These are phyloP conservation scores for Phytophthora cajani DNA, from an alignment of 352 stramenopile genomes.

Conservation along the genomic window DNA sequence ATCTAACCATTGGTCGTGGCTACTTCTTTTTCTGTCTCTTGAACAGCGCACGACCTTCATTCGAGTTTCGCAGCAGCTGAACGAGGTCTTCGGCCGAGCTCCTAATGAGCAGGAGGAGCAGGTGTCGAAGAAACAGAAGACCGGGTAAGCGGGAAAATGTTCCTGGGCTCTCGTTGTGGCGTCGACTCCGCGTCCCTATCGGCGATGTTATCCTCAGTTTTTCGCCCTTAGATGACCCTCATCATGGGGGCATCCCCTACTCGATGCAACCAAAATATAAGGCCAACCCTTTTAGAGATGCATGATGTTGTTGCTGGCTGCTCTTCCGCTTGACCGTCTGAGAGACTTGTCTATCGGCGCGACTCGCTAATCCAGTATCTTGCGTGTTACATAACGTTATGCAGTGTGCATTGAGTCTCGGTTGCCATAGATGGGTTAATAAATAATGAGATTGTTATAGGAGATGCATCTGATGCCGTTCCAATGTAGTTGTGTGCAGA, in stretches of 20 bases:
- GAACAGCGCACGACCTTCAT: slow-evolving; percentile 92
- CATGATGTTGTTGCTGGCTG: no score
- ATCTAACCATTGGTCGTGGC: slow-evolving; percentile 1
- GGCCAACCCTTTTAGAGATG: not conserved
- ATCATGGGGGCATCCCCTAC: not conserved
- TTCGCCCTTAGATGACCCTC: no score
- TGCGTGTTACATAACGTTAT: no score
- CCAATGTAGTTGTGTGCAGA: no score
- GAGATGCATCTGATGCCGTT: no score
- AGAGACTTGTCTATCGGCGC: no score
- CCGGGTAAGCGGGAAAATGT: slow-evolving; percentile 17
- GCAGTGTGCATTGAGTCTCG: no score
- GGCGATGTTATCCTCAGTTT: no score
- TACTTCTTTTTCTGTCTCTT: not conserved
- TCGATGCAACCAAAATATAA: not conserved
- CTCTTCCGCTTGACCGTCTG: not conserved
- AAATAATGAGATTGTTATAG: no score
- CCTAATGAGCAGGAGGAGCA: slow-evolving; percentile 80
- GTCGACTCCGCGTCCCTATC: not conserved
- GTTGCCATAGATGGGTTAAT: no score
- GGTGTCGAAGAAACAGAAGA: slow-evolving; percentile 72
- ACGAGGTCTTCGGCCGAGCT: slow-evolving; percentile 89
- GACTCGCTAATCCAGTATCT: no score
- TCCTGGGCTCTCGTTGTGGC: not conserved
- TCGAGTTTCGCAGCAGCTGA: slow-evolving; percentile 92